phyloP scores from a whole-genome alignment of 192 early-diverging fungal genomes.

The Backusella parvicylindrica region DNA sequence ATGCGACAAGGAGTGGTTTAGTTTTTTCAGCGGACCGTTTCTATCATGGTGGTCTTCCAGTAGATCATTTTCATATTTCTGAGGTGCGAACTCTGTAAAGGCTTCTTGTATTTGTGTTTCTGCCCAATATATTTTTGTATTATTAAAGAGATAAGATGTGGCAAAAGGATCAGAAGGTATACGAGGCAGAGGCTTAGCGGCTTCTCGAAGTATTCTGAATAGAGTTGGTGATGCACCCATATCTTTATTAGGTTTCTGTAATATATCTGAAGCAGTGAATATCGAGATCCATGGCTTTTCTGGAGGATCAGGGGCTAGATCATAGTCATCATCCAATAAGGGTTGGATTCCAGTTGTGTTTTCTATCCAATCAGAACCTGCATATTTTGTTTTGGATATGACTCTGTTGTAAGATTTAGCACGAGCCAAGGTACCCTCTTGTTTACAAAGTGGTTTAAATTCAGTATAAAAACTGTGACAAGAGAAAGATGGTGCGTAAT shows the following conservation, averaged over 20 bases:
- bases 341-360: slow-evolving; percentile 12
- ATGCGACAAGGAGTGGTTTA: slow-evolving; percentile 11
- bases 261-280: slow-evolving; percentile 3
- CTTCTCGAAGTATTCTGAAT: slow-evolving; percentile 15
- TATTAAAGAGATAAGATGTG: slow-evolving; percentile 8
- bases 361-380: slow-evolving; percentile 13
- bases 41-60: not conserved
- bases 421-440: slow-evolving; percentile 10
- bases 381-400: not conserved
- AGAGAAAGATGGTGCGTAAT: not conserved
- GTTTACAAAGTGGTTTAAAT: slow-evolving; percentile 5
- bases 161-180: slow-evolving; percentile 8
- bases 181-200: not conserved
- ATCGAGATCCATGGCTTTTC: slow-evolving; percentile 17
- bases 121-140: not conserved
- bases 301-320: slow-evolving; percentile 8
- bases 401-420: slow-evolving; percentile 20
- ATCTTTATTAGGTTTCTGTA: not conserved
- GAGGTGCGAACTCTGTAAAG: slow-evolving; percentile 10
- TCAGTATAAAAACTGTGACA: not conserved
- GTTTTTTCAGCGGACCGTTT: slow-evolving; percentile 2
- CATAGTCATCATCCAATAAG: slow-evolving; percentile 15
- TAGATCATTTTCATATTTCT: too few relatives aligned
- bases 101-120: slow-evolving; percentile 5
- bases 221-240: slow-evolving; percentile 6